These are phyloP conservation scores for Mikania micrantha DNA, from an alignment of 129 eudicot genomes.

Conservation along the genomic window DNA sequence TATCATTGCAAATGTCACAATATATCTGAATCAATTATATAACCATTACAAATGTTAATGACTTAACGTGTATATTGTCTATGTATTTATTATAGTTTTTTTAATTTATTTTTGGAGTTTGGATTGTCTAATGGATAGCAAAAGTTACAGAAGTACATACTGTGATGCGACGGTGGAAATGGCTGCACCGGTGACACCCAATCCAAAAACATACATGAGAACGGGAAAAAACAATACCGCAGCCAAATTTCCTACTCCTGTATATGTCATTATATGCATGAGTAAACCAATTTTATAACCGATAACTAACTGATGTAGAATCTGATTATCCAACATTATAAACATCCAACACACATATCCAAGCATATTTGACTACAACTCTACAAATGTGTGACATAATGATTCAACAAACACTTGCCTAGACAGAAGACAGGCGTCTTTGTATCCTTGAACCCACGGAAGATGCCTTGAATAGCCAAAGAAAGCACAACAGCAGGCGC, in stretches of 20 bases:
- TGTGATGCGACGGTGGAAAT: constrained; percentile 68
- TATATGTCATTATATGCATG: constrained; percentile 4
- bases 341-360: background rate
- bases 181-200: constrained; percentile 87
- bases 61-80: background rate
- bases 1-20: constrained; percentile 56
- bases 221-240: constrained; percentile 65
- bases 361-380: background rate
- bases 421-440: constrained; percentile 57
- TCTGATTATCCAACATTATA: background rate
- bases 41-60: background rate
- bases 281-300: constrained; percentile 3
- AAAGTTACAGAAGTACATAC: constrained; percentile 34
- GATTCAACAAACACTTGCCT: constrained; percentile 31
- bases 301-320: background rate
- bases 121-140: too few species aligned
- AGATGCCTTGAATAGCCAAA: constrained; percentile 57
- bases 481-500: constrained; percentile 67
- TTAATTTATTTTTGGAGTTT: background rate
- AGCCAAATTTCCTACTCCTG: constrained; percentile 63
- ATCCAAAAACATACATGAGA: constrained; percentile 48
- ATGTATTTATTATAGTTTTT: background rate
- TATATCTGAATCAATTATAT: constrained; percentile 39
- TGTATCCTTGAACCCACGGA: constrained; percentile 71
- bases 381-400: background rate